Evolutionary conservation across 768 basidiomycete species (phyloP), one percentile per base, ranked within the genome.

Genomic region (Tylopilus rubrobrunneus): DNA sequence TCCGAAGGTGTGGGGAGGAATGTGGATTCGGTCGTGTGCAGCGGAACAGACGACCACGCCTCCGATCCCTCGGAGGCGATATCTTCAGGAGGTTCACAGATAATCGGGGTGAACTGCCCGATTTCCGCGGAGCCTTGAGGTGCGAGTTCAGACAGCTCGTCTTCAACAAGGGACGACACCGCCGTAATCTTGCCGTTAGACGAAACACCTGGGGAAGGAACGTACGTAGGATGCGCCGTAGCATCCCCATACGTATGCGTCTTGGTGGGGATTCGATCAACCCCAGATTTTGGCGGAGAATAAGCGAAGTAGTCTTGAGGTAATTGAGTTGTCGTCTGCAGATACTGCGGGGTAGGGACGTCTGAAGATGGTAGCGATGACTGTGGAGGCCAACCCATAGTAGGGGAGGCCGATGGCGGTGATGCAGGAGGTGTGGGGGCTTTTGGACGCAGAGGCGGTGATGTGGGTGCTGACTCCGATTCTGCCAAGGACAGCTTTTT

Each of bases 21-120:
- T 53, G 55, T 48, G 54, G 55, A 28, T 52, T 48, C 53, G 29
- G 58, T 57, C 43, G 15, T 50, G 49, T 54, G 56, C 36, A 25
- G 48, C 46, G 47, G 60, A 52, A 56, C 50, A 31, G 56, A 48
- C 5, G 48, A 46, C 51, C 58, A 62, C 39, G 62, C 52, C 34
- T 57, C 60, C 28, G 55, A 55, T 53, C 57, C 62, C 9, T 57
- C 66, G 43, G 54, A 54, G 45, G 47, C 46, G 40, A 67, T 58
- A 48, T 69, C 65, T 45, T 67, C 67, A 46, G 67, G 67, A 52
- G 67, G 61, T 50, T 67, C 65, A 52, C 67, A 67, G 52, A 67
- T 59, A 40, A 67, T 48, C 39, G 63, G 63, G 27, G 49, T 57
- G 56, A 65, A 69, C 14, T 28, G 57, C 21, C 67, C 58, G 65